Conservation (phyloP, 2,329 filamentous ascomycete species). For the Fusarium brevicatenulatum region DNA sequence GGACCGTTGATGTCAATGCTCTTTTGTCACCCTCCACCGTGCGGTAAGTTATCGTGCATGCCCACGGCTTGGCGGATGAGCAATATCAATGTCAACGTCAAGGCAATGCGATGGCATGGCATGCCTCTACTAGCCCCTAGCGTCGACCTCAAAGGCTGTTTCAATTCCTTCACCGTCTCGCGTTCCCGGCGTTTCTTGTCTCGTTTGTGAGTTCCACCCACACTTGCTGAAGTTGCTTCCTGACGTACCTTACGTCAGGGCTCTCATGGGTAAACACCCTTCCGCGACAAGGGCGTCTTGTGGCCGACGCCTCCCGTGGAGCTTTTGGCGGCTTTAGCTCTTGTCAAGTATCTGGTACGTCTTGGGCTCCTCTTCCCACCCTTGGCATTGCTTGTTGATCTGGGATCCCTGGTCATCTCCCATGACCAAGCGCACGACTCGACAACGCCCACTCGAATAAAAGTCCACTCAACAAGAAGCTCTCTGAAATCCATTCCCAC, state of each 20-base stretch:
- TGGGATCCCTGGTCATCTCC: conserved; percentile 39
- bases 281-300: conserved; percentile 41
- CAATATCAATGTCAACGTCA: conserved; percentile 10
- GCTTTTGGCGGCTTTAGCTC: conserved; percentile 38
- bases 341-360: conserved; percentile 41
- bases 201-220: conserved; percentile 41
- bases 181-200: conserved; percentile 44
- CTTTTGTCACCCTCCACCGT: conserved; percentile 36
- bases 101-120: conserved; percentile 25
- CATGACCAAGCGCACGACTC: conserved; percentile 42
- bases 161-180: conserved; percentile 48
- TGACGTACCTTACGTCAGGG: conserved; percentile 47
- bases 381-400: conserved; percentile 44
- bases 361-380: conserved; percentile 25
- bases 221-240: conserved; percentile 36
- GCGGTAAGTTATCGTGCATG: conserved; percentile 1
- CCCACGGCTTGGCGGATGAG: conserved; percentile 14
- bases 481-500: conserved; percentile 42
- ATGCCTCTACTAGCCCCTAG: conserved; percentile 34
- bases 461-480: conserved; percentile 30
- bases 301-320: conserved; percentile 44
- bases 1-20: conserved; percentile 41
- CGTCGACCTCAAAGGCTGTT: conserved; percentile 39
- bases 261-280: conserved; percentile 42
- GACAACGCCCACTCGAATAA: conserved; percentile 33